Evolutionary conservation across 2,329 filamentous ascomycete species (phyloP).

Genomic region (Epichloe aotearoae): DNA sequence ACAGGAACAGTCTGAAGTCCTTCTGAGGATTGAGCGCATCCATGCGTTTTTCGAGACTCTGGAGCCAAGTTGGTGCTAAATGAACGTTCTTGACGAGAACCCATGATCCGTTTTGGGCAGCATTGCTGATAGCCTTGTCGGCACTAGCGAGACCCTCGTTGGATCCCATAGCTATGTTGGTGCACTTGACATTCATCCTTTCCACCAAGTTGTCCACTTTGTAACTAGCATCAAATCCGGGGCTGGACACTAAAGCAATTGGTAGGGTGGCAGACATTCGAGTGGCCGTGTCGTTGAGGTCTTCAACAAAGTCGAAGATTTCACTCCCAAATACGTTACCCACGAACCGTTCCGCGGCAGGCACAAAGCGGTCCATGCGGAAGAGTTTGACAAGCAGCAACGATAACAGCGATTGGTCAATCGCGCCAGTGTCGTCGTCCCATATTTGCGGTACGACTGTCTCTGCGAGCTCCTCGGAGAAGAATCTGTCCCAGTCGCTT

Average conservation of each 20-base stretch:
- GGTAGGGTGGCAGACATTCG: slow-evolving; percentile 76
- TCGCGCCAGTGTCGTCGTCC: slow-evolving; percentile 45
- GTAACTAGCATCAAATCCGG: slow-evolving; percentile 96
- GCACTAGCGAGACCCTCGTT: slow-evolving; percentile 86
- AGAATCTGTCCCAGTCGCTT: slow-evolving; percentile 67
- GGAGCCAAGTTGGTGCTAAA: slow-evolving; percentile 87
- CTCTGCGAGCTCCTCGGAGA: slow-evolving; percentile 76
- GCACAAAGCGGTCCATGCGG: slow-evolving; percentile 89
- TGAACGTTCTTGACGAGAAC: slow-evolving; percentile 99
- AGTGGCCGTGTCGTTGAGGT: slow-evolving; percentile 71
- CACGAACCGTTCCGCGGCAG: slow-evolving; percentile 83
- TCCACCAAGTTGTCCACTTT: slow-evolving; percentile 95
- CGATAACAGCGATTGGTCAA: slow-evolving; percentile 69
- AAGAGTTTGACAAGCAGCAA: slow-evolving; percentile 87
- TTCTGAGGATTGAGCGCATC: slow-evolving; percentile 87
- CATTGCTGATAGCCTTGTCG: slow-evolving; percentile 89
- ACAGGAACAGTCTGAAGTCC: slow-evolving; percentile 90
- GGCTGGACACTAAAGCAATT: slow-evolving; percentile 84
- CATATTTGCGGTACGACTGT: slow-evolving; percentile 67
- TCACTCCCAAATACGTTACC: slow-evolving; percentile 70
- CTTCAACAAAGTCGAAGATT: slow-evolving; percentile 72
- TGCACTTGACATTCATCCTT: slow-evolving; percentile 67
- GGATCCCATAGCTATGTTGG: slow-evolving; percentile 98
- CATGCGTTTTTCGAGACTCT: slow-evolving; percentile 93
- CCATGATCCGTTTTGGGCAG: slow-evolving; percentile 85